Conservation (phyloP, 768 basidiomycete species). For the Agrocybe chaxingu region DNA sequence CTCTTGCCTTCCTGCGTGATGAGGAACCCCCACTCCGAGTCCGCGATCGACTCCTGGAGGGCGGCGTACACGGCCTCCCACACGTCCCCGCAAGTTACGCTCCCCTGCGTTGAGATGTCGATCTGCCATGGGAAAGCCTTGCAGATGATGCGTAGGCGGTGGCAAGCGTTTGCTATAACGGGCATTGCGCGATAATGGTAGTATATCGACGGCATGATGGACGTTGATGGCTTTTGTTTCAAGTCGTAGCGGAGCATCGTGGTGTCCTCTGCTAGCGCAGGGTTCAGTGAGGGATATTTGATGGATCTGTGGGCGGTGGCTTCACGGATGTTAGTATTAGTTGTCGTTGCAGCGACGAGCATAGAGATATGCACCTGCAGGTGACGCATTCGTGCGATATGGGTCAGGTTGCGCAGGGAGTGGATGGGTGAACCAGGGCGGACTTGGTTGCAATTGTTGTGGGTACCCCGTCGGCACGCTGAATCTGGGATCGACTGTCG, state of each 20-base stretch:
- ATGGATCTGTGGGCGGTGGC: slow-evolving; percentile 16
- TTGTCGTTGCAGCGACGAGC: not conserved
- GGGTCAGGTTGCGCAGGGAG: no score
- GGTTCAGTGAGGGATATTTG: slow-evolving; percentile 51
- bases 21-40: slow-evolving; percentile 68
- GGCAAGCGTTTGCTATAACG: slow-evolving; percentile 34
- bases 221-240: slow-evolving; percentile 36
- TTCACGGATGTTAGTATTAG: not conserved
- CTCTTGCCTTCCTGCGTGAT: slow-evolving; percentile 37
- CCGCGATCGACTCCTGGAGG: slow-evolving; percentile 52
- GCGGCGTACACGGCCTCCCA: slow-evolving; percentile 50
- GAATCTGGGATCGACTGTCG: no score
- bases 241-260: slow-evolving; percentile 50
- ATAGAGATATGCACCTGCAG: not conserved
- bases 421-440: no score
- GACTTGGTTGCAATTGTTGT: no score
- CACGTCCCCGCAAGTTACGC: slow-evolving; percentile 49
- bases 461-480: no score
- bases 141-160: slow-evolving; percentile 51
- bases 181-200: slow-evolving; percentile 30
- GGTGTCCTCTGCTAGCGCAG: slow-evolving; percentile 48
- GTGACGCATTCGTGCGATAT: not conserved
- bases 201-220: slow-evolving; percentile 41
- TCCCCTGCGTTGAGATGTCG: slow-evolving; percentile 41
- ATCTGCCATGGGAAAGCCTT: slow-evolving; percentile 66